phyloP scores from a whole-genome alignment of 139 green algal genomes.

The Desmodesmus armatus region DNA sequence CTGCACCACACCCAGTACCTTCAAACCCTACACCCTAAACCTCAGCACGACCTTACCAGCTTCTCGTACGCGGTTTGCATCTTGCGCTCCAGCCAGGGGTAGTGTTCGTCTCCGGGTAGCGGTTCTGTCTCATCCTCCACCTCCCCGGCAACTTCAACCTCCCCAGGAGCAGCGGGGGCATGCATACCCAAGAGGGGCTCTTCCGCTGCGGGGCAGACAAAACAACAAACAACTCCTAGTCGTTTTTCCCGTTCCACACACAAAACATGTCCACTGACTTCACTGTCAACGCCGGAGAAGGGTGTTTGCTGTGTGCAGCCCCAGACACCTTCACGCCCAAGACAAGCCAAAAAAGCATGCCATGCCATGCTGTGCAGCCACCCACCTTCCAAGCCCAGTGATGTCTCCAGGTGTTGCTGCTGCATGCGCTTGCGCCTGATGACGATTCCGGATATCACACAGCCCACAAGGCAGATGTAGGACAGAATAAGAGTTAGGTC shows the following conservation, averaged over 20 bases:
- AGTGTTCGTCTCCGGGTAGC: slow-evolving; percentile 41
- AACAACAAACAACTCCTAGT: no score
- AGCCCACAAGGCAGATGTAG: slow-evolving; percentile 58
- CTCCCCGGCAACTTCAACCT: not conserved
- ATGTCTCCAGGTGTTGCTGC: slow-evolving; percentile 14
- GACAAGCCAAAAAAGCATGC: no score
- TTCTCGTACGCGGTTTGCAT: slow-evolving; percentile 34
- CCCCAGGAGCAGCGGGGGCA: not conserved
- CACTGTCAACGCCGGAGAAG: no score
- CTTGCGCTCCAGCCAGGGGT: slow-evolving; percentile 47
- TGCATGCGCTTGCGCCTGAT: slow-evolving; percentile 20
- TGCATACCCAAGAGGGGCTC: slow-evolving; percentile 35
- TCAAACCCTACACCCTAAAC: no score
- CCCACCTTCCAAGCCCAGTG: slow-evolving; percentile 9
- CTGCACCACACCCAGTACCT: no score
- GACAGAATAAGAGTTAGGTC: slow-evolving; percentile 69
- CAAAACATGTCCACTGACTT: no score
- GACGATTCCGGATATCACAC: not conserved
- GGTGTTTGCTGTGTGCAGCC: no score
- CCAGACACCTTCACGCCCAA: no score
- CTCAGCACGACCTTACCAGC: slow-evolving; percentile 23
- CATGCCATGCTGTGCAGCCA: not conserved
- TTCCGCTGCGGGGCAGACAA: not conserved
- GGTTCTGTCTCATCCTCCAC: slow-evolving; percentile 41
- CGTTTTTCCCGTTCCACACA: no score